Base-by-base conservation (phyloP, 208 protist species). In the Crithidia sp. region DNA sequence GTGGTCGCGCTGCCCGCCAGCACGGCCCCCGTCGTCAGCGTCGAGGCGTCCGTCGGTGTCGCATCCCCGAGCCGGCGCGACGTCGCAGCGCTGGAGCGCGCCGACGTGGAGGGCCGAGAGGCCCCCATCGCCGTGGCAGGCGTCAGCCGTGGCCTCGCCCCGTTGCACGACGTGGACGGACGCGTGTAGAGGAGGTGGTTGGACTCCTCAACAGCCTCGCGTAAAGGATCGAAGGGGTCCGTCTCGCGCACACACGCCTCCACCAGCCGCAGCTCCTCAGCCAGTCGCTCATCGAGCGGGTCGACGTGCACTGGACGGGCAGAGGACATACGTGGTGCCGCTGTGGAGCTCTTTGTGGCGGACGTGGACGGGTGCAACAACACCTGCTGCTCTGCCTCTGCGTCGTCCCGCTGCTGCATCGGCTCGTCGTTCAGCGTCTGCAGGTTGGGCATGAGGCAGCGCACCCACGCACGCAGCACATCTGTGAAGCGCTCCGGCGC, bases 241-340 rank as follows among this genome's bases (percentile, higher is more conserved):
- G 60, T 87, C 45, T 89, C 83, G 5, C 89, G 92, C 62, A 95
- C 83, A 68, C 86, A 94, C 58, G 85, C 76, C 64, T 90, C 85
- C 39, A 96, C 67, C 5, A 96, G 83, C 7, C 84, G 81, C 44
- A 95, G 86, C 66, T 96, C 92, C 57, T 89, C 87, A 14, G 77
- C 69, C 3, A 96, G 68, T 36, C 76, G 76, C 9, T 77, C 73
- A 43, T 93, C 79, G 49, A 86, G 67, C 1, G 92, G 92, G 62
- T 96, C 92, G 28, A 89, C 70, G 67, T 89, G 84, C 13, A 69
- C 17, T 0, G 65, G 39, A 19, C 60, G 43, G 9, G 53, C 14
- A 39, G 64, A 40, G 7, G 61, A 16, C 49, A 41, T 47, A 13
- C 50, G 63, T 8, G n/a, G 19, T 0, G 39, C 43, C 10, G n/a